A percentile compares a stretch with the other conserved stretches of the same genome.
Conservation (phyloP, 768 basidiomycete species). For the Hygrocybe punicea region DNA sequence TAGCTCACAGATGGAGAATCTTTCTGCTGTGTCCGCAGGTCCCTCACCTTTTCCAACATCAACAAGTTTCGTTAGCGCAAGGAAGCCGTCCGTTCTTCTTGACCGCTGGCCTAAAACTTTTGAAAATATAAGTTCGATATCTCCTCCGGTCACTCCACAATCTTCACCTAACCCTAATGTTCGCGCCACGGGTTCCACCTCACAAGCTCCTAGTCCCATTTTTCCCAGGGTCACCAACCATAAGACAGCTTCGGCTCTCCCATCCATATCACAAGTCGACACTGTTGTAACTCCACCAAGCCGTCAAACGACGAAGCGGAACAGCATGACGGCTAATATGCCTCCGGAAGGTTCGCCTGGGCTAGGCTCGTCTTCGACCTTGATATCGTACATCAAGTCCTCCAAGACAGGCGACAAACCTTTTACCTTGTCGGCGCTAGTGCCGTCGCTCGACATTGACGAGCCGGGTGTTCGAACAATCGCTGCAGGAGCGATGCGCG, state of each 20-base stretch:
- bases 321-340: slow-evolving; percentile 20
- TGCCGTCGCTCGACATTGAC: slow-evolving; percentile 44
- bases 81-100: slow-evolving; percentile 58
- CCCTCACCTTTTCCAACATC: slow-evolving; percentile 35
- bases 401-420: slow-evolving; percentile 32
- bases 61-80: slow-evolving; percentile 30
- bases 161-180: slow-evolving; percentile 40
- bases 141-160: slow-evolving; percentile 24
- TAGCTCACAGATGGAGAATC: slow-evolving; percentile 51
- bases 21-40: slow-evolving; percentile 23
- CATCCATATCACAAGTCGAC: slow-evolving; percentile 35
- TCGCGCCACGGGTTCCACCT: slow-evolving; percentile 22
- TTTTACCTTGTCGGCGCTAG: slow-evolving; percentile 35
- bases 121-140: slow-evolving; percentile 36
- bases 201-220: neutral
- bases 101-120: slow-evolving; percentile 61
- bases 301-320: slow-evolving; percentile 8
- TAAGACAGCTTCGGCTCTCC: slow-evolving; percentile 38
- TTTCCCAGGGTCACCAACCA: neutral
- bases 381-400: slow-evolving; percentile 55
- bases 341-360: slow-evolving; percentile 36
- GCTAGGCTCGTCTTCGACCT: slow-evolving; percentile 72
- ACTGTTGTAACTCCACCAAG: slow-evolving; percentile 17
- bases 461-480: slow-evolving; percentile 39
- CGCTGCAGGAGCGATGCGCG: neutral